phyloP scores from a whole-genome alignment of 805 yeast genomes.

The Diddensiella caesifluorescens region DNA sequence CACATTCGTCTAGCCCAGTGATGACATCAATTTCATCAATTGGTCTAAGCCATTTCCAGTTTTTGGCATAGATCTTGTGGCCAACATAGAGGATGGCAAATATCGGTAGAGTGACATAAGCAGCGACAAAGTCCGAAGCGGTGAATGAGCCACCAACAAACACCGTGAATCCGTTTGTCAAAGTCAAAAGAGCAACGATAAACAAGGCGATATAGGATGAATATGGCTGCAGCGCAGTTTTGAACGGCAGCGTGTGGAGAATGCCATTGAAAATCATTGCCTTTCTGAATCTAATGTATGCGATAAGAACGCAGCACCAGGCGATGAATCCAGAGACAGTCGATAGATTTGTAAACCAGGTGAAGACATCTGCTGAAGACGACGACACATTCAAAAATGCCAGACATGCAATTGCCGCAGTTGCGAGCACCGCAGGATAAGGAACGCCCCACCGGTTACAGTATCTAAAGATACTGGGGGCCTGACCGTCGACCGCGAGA shows the following conservation, averaged over 20 bases:
- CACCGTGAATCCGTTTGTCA: conserved; percentile 71
- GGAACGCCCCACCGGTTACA: conserved; percentile 72
- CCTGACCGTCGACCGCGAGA: conserved; percentile 53
- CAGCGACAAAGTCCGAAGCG: conserved; percentile 58
- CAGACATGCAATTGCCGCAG: conserved; percentile 55
- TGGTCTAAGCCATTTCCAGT: conserved; percentile 45
- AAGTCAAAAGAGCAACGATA: conserved; percentile 46
- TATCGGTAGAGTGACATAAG: conserved; percentile 62
- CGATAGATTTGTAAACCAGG: conserved; percentile 60
- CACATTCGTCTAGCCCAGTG: conserved; percentile 47
- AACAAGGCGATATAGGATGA: conserved; percentile 51
- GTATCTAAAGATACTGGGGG: conserved; percentile 55
- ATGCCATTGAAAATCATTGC: conserved; percentile 52
- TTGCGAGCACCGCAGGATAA: conserved; percentile 58
- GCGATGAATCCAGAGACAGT: conserved; percentile 64
- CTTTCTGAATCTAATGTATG: conserved; percentile 59
- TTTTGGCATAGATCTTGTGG: conserved; percentile 45
- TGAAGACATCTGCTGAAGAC: conserved; percentile 49
- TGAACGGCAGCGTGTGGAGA: conserved; percentile 53
- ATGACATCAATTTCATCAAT: conserved; percentile 54
- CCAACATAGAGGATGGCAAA: conserved; percentile 50
- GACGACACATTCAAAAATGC: conserved; percentile 63
- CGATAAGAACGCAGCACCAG: conserved; percentile 50
- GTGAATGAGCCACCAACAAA: conserved; percentile 50
- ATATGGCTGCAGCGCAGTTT: conserved; percentile 50